Evolutionary conservation across 2,329 filamentous ascomycete species (phyloP), one percentile per base, ranked within the genome.

Genomic region (Septoria linicola): DNA sequence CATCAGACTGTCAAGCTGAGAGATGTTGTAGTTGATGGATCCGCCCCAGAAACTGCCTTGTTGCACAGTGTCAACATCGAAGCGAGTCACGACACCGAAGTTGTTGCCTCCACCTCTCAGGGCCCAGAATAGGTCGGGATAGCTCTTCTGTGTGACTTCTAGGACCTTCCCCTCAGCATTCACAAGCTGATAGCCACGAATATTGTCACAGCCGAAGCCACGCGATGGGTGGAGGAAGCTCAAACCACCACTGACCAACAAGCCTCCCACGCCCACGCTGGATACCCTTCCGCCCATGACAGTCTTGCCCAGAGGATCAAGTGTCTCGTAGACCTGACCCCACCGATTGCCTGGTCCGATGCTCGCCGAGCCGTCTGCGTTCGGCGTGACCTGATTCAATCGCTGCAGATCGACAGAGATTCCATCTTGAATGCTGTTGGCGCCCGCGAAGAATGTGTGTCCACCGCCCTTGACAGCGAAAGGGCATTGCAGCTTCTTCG

Each of bases 161-260:
- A 63, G 42, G 13, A 66, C 55, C 4, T 37, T 23, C 17, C 60
- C 62, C 21, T 54, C 37, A 13, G 63, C 57, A 4, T 59, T 57
- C 10, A 67, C 63, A 11, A 66, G 49, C 47, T 68, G 59, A 39
- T 56, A 67, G 30, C 62, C 62, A 14, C 52, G 39, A 7, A 69
- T 60, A 23, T 59, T 63, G 46, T 68, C 65, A 35, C 63, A 63
- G 7, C 57, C 63, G 48, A 60, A 66, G 13, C 66, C 66, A 59
- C 59, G 7, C 42, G 30, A 35, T 3, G 54, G 51, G 0, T 61
- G 59, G 37, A 65, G 65, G 54, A 64, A 68, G 6, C 58, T 62
- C 25, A 66, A 59, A 8, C 66, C 66, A 13, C 66, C 66, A 8
- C 66, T 64, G 2, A 64, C 50, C 4, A 51, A 57, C 7, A 67